Evolutionary conservation across 805 yeast genomes (phyloP).

Genomic region (Zygotorulaspora florentina): DNA sequence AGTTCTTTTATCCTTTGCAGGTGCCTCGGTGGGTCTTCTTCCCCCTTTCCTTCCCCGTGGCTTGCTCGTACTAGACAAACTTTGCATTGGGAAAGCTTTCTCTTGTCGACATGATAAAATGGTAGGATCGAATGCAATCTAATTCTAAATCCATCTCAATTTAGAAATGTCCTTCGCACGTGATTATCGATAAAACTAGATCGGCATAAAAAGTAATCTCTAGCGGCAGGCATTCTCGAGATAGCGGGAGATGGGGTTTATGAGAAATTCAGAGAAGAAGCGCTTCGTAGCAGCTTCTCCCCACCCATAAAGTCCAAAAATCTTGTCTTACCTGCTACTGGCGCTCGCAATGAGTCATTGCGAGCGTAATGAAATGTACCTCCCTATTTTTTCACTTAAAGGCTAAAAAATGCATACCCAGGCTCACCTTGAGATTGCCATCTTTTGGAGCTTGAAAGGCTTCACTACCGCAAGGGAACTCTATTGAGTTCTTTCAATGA

Average conservation of each 20-base stretch:
- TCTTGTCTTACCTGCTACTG: background rate
- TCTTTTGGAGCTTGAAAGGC: background rate
- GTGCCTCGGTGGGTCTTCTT: conserved; percentile 2
- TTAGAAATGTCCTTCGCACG: background rate
- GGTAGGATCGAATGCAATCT: background rate
- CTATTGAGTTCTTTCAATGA: too few species aligned
- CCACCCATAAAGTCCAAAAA: background rate
- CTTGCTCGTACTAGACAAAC: conserved; percentile 1
- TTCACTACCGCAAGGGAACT: too few species aligned
- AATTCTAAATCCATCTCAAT: background rate
- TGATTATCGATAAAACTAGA: background rate
- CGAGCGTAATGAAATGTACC: background rate
- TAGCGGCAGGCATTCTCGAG: background rate
- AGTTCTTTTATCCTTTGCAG: conserved; percentile 5
- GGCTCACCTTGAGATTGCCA: conserved; percentile 1
- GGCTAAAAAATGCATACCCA: background rate
- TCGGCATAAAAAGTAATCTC: background rate
- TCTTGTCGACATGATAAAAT: background rate
- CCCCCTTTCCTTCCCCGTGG: conserved; percentile 6
- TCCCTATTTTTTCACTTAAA: background rate
- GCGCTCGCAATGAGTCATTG: background rate
- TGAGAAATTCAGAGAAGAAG: background rate
- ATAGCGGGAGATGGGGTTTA: background rate
- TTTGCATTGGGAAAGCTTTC: background rate
- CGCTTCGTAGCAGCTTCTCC: background rate